Conservation (phyloP, 2,329 filamentous ascomycete species). For the Beauveria scarabaeidicola region DNA sequence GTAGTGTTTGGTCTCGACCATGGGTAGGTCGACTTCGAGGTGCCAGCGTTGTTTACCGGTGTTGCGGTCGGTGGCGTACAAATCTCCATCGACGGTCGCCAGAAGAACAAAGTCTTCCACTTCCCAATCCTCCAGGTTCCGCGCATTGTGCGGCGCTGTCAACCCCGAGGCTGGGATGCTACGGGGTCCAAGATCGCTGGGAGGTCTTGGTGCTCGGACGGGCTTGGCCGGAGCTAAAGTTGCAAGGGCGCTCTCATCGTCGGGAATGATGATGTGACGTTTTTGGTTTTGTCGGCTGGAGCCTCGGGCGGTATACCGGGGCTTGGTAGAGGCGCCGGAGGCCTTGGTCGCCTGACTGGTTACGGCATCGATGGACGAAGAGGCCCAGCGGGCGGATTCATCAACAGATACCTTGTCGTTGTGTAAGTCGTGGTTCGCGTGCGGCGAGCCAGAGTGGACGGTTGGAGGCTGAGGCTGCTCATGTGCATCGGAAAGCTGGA, state of each 20-base stretch:
- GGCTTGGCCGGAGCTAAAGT: slow-evolving; percentile 93
- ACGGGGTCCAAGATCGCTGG: slow-evolving; percentile 48
- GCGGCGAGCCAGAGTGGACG: slow-evolving; percentile 12
- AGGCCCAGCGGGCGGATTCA: slow-evolving; percentile 15
- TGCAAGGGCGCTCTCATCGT: slow-evolving; percentile 90
- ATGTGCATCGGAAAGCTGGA: slow-evolving; percentile 44
- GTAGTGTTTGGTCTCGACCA: slow-evolving; percentile 84
- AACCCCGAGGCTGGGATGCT: slow-evolving; percentile 55
- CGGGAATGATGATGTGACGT: slow-evolving; percentile 28
- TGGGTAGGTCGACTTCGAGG: slow-evolving; percentile 72
- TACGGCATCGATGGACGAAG: slow-evolving; percentile 18
- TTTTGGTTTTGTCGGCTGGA: slow-evolving; percentile 18
- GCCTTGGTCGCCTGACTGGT: slow-evolving; percentile 21
- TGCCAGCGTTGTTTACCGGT: slow-evolving; percentile 82
- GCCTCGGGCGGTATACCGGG: slow-evolving; percentile 19
- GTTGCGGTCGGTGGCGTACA: slow-evolving; percentile 83
- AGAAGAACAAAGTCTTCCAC: slow-evolving; percentile 99
- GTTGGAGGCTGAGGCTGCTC: slow-evolving; percentile 5
- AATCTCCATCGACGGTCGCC: slow-evolving; percentile 97
- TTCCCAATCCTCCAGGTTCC: slow-evolving; percentile 98
- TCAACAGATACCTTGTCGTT: slow-evolving; percentile 21
- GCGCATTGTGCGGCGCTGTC: slow-evolving; percentile 84
- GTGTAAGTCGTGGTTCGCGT: slow-evolving; percentile 15
- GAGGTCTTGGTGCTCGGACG: slow-evolving; percentile 84
- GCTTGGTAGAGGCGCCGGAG: slow-evolving; percentile 17